These are phyloP conservation scores for Skeletonema grethae DNA, from an alignment of 108 stramenopile genomes.

Conservation along the genomic window DNA sequence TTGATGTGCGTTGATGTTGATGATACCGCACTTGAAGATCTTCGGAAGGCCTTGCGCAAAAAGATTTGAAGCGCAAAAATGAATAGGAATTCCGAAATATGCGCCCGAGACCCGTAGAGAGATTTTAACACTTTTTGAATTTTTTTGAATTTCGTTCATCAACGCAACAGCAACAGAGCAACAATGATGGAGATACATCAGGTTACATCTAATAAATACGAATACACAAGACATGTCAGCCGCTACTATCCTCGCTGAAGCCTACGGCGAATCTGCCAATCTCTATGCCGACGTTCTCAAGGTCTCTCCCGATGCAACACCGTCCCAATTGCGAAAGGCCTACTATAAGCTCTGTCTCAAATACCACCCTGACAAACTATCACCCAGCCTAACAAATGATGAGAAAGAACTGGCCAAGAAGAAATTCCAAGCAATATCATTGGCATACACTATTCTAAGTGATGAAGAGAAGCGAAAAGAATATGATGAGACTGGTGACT, in stretches of 20 bases:
- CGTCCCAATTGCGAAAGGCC: constrained; percentile 74
- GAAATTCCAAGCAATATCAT: constrained; percentile 48
- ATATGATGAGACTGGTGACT: constrained; percentile 71
- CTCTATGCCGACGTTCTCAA: constrained; percentile 70
- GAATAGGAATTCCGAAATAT: no score
- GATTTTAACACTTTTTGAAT: no score
- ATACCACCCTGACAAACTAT: constrained; percentile 80
- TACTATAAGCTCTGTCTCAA: constrained; percentile 73
- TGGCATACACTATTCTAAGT: constrained; percentile 50
- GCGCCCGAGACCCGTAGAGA: no score
- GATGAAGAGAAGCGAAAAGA: constrained; percentile 46
- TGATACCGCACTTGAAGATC: no score
- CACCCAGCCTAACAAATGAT: constrained; percentile 9
- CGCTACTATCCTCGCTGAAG: constrained; percentile 45
- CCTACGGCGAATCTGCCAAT: constrained; percentile 68
- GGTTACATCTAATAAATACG: no score
- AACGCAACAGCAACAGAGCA: no score
- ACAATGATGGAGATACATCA: no score
- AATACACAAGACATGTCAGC: constrained; percentile 31
- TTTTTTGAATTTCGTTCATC: no score
- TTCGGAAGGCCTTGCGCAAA: no score
- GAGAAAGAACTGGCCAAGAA: constrained; percentile 37
- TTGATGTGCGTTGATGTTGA: no score
- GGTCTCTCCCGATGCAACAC: constrained; percentile 44
- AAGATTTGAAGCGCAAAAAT: no score